These are phyloP conservation scores for Suillus spraguei DNA, from an alignment of 768 basidiomycete species.

Conservation along the genomic window DNA sequence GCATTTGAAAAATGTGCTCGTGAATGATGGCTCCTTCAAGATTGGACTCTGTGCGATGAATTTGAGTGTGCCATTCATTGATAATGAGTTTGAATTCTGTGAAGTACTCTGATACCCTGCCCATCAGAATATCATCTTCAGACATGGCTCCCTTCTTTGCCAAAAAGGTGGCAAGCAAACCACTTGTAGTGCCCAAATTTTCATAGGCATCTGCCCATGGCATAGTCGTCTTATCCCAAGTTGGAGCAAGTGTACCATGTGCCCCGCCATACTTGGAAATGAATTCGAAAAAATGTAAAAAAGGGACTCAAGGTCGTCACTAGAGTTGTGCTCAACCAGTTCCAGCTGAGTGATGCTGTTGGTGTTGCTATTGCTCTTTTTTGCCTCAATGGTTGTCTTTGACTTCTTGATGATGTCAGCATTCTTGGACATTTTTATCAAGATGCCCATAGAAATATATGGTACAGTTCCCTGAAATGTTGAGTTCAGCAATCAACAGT, in stretches of 20 bases:
- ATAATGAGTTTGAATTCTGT: background rate
- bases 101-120: background rate
- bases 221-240: background rate
- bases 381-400: background rate
- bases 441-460: background rate
- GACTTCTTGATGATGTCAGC: background rate
- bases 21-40: no score
- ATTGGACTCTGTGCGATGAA: no score
- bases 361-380: background rate
- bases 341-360: background rate
- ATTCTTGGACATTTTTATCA: background rate
- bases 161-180: background rate
- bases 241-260: background rate
- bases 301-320: no score
- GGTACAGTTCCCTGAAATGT: background rate
- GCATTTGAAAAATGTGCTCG: no score
- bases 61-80: background rate
- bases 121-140: background rate
- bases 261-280: no score
- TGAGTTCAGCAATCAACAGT: background rate
- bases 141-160: background rate
- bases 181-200: background rate
- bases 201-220: background rate
- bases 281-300: no score
- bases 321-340: no score